Evolutionary conservation across 2,329 filamentous ascomycete species (phyloP), one percentile per base, ranked within the genome.

Genomic region (Dothidotthia symphoricarpi): DNA sequence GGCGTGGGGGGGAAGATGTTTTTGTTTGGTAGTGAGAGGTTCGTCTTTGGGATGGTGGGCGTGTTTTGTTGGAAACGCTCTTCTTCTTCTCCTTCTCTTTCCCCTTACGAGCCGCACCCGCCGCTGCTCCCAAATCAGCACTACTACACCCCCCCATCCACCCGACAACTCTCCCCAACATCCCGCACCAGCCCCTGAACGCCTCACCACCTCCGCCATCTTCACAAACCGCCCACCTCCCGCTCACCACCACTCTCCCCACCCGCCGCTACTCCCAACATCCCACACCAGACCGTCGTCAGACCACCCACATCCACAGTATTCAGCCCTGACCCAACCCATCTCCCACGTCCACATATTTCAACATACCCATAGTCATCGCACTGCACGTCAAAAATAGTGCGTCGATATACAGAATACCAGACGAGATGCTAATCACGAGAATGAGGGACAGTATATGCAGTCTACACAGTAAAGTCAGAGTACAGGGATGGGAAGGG

Each of bases 371-470:
- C 8, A 56, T 63, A 7, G 59, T 61, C 55, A 63, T 63, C 10
- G 59, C 57, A 39, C 56, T 60, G 16, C 49, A 54, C 22, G 52
- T 53, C 6, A 63, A 31, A 26, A 60, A 61, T 10, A 63, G 30
- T 3, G 56, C 57, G 25, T 63, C 49, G 14, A 55, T 51, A 19
- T 61, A 63, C 3, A 63, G 40, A 28, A 62, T 47, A 4, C 59
- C 43, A 1, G 59, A 63, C 1, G 51, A 49, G 6, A 61, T 36
- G 3, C 51, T 42, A 19, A 59, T 63, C 4, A 55, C 46, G 15
- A 55, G 16, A 10, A 61, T 40, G 14, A 62, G 62, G 24, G 60
- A 63, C 8, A 61, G 43, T 57, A 62, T 60, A 27, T 62, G 60
- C 26, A 51, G 42, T 12, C 19, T 22, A 9, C 9, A 22, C 9